These are phyloP conservation scores for Carpinus viminea DNA, from an alignment of 306 rosid genomes.

Conservation along the genomic window DNA sequence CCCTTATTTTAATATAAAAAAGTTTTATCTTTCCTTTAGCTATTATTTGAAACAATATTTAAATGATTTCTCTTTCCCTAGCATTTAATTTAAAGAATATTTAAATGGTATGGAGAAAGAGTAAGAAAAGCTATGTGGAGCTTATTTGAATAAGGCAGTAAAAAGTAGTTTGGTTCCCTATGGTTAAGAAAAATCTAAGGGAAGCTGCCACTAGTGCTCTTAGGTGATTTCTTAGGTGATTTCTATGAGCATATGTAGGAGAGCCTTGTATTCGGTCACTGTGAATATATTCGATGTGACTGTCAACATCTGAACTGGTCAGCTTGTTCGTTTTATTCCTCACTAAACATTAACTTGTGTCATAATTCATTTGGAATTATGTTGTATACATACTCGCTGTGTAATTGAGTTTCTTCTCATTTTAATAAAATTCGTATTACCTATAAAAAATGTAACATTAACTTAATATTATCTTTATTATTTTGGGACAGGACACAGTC, in stretches of 20 bases:
- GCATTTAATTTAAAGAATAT: no score
- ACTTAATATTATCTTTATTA: conserved; percentile 11
- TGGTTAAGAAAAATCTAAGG: no score
- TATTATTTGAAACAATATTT: no score
- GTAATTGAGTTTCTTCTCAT: neutral
- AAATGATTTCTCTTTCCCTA: no score
- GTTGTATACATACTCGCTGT: neutral
- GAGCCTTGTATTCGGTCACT: conserved; percentile 1
- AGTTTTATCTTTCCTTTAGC: no score
- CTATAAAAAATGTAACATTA: neutral
- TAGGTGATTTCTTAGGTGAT: no score
- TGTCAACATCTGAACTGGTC: conserved; percentile 1
- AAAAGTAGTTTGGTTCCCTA: no score
- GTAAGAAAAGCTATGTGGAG: no score
- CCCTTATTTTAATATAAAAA: no score
- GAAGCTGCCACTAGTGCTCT: no score
- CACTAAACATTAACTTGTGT: neutral
- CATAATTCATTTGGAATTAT: neutral
- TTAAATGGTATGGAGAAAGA: no score
- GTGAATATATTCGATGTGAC: conserved; percentile 11
- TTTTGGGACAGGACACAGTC: conserved; percentile 59
- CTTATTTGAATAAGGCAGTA: no score
- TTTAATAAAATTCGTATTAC: neutral
- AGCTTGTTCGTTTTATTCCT: conserved; percentile 1
- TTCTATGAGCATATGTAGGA: conserved; percentile 8